These are phyloP conservation scores for Sclerotinia subarctica DNA, from an alignment of 2,329 filamentous ascomycete genomes.

Conservation along the genomic window DNA sequence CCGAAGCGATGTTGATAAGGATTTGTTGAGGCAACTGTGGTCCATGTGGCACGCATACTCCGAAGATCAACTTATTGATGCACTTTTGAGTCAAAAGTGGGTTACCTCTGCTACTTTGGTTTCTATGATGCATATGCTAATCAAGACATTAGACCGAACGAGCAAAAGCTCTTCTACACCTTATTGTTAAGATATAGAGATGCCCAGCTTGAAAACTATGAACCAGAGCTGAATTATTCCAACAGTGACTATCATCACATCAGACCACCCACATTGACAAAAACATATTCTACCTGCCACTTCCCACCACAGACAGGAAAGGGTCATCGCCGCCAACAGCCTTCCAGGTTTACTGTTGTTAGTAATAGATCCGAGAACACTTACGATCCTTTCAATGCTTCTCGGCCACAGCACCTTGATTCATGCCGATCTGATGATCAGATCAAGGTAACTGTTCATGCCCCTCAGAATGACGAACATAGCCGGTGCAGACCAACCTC, in stretches of 20 bases:
- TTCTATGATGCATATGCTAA: neutral
- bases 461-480: conserved; percentile 19
- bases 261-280: conserved; percentile 55
- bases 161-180: conserved; percentile 92
- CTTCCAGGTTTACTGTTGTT: conserved; percentile 63
- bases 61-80: conserved; percentile 66
- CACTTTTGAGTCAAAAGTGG: conserved; percentile 63
- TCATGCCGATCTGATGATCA: conserved; percentile 45
- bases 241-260: conserved; percentile 89
- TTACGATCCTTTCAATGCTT: conserved; percentile 79
- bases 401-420: conserved; percentile 43
- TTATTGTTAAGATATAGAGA: conserved; percentile 79
- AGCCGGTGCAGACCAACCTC: neutral
- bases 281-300: conserved; percentile 59
- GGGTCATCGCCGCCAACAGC: conserved; percentile 49
- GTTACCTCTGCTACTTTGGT: conserved; percentile 36
- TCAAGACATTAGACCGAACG: conserved; percentile 61
- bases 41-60: conserved; percentile 88
- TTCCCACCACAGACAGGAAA: conserved; percentile 49
- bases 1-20: conserved; percentile 69
- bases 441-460: conserved; percentile 36
- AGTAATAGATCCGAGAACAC: conserved; percentile 64
- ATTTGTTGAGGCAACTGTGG: conserved; percentile 79
- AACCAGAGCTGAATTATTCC: conserved; percentile 75
- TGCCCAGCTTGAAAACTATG: conserved; percentile 83